These are phyloP conservation scores for Pichia exigua DNA, from an alignment of 805 yeast genomes.

Conservation along the genomic window DNA sequence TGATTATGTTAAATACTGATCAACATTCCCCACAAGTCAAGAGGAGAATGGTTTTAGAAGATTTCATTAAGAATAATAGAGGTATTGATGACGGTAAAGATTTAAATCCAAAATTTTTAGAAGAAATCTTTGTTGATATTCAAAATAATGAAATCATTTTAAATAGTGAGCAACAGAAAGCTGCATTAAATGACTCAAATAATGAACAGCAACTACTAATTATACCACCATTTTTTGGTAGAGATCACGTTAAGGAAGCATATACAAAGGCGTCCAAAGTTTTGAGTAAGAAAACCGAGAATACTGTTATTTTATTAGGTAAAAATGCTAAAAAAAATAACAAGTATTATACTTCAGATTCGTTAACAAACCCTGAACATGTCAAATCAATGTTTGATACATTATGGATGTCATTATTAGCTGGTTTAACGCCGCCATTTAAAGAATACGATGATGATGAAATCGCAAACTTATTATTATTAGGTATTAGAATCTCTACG, in stretches of 20 bases:
- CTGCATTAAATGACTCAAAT: constrained; percentile 58
- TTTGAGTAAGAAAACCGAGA: constrained; percentile 83
- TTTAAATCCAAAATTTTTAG: constrained; percentile 65
- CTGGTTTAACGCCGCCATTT: constrained; percentile 90
- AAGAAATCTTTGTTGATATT: constrained; percentile 69
- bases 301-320: constrained; percentile 62
- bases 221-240: constrained; percentile 51
- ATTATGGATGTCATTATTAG: constrained; percentile 93
- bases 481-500: constrained; percentile 78
- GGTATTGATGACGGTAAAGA: constrained; percentile 92
- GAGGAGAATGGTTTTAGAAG: constrained; percentile 80
- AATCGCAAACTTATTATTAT: constrained; percentile 61
- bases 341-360: constrained; percentile 56
- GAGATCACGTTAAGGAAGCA: constrained; percentile 69
- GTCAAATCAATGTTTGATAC: constrained; percentile 90
- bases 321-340: constrained; percentile 39
- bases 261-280: constrained; percentile 90
- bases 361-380: constrained; percentile 48
- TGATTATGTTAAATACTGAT: constrained; percentile 90
- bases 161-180: constrained; percentile 86
- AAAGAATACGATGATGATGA: constrained; percentile 78
- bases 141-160: constrained; percentile 78
- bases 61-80: constrained; percentile 75
- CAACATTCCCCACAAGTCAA: constrained; percentile 84
- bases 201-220: constrained; percentile 19